phyloP scores from a whole-genome alignment of 192 early-diverging fungal species.

The Rhizophagus clarus region DNA sequence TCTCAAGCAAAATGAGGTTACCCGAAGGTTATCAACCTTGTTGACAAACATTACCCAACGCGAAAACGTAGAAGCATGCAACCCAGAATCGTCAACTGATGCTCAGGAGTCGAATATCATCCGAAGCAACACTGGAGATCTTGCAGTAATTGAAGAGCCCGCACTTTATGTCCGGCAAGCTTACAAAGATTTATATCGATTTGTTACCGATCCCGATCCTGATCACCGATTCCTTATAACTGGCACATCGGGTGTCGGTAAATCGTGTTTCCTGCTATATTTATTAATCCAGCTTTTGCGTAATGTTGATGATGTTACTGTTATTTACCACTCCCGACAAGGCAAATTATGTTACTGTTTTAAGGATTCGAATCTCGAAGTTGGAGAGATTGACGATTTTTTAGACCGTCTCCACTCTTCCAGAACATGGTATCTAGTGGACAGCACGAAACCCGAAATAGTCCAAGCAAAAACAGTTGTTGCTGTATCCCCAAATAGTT shows the following conservation, averaged over 20 bases:
- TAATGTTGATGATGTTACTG: not conserved
- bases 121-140: not conserved
- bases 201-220: not conserved
- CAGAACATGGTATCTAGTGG: conserved; percentile 20
- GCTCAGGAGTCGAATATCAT: too few relatives aligned
- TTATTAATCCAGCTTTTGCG: conserved; percentile 13
- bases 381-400: conserved; percentile 11
- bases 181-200: conserved; percentile 10
- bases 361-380: not conserved
- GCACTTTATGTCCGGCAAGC: not conserved
- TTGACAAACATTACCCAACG: too few relatives aligned
- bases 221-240: conserved; percentile 10
- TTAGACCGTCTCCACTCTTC: not conserved
- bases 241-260: conserved; percentile 27
- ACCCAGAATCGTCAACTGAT: not conserved
- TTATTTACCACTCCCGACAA: not conserved
- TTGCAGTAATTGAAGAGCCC: conserved; percentile 7
- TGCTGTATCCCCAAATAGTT: conserved; percentile 16
- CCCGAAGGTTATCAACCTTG: too few relatives aligned
- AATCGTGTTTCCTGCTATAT: conserved; percentile 22
- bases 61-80: too few relatives aligned
- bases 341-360: not conserved
- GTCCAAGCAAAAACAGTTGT: conserved; percentile 17
- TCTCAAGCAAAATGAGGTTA: too few relatives aligned
- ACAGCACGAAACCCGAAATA: not conserved